Percentiles rank a stretch among this genome's conserved stretches.
Conservation (phyloP, 176 grass and related monocot species). For the Bonia amplexicaulis region DNA sequence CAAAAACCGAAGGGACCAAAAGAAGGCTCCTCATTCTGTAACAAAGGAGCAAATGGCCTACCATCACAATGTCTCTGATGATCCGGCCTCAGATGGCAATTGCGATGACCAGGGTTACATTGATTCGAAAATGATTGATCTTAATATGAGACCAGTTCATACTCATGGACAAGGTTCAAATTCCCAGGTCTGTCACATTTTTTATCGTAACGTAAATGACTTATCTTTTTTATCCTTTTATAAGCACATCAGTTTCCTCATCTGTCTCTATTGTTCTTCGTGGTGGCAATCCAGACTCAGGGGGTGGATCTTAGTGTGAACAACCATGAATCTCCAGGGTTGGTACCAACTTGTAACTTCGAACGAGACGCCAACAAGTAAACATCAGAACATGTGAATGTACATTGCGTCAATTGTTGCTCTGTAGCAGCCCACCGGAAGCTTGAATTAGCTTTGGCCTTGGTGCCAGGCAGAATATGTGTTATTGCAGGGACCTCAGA, state of each 20-base stretch:
- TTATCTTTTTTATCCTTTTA: background rate
- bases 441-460: constrained; percentile 14
- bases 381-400: constrained; percentile 4
- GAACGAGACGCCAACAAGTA: constrained; percentile 33
- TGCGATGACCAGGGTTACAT: constrained; percentile 51
- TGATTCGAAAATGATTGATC: constrained; percentile 93
- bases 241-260: background rate
- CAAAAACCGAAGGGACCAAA: constrained; percentile 50
- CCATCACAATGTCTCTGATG: constrained; percentile 39
- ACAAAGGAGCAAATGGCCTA: constrained; percentile 54
- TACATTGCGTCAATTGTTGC: constrained; percentile 31
- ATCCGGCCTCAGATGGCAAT: constrained; percentile 43
- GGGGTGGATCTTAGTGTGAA: constrained; percentile 43
- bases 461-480: background rate
- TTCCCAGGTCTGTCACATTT: constrained; percentile 56
- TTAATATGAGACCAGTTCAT: constrained; percentile 72
- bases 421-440: background rate
- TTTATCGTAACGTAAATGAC: background rate
- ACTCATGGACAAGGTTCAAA: constrained; percentile 66
- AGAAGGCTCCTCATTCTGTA: constrained; percentile 29
- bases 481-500: constrained; percentile 2
- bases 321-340: constrained; percentile 62
- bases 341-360: constrained; percentile 55
- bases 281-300: constrained; percentile 52
- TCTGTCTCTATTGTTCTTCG: constrained; percentile 1